These are phyloP conservation scores for Hypoxylon sp. DNA, from an alignment of 2,329 filamentous ascomycete genomes.

Conservation along the genomic window DNA sequence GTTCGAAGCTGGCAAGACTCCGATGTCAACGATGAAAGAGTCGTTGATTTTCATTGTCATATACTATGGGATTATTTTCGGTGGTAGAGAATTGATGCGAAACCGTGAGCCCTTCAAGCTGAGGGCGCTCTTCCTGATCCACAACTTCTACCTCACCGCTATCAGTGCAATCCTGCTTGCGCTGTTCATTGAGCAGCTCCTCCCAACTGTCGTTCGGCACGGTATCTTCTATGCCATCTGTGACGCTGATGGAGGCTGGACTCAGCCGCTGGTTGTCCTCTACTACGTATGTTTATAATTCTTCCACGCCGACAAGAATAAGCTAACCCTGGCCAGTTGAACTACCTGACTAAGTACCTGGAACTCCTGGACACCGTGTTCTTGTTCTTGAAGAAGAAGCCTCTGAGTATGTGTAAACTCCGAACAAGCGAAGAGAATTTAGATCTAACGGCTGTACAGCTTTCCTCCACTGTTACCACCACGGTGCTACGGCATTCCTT, in stretches of 20 bases:
- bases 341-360: conserved; percentile 98
- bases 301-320: not conserved
- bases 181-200: conserved; percentile 91
- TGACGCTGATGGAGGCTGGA: conserved; percentile 87
- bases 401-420: conserved; percentile 75
- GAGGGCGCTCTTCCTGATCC: conserved; percentile 90
- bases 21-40: conserved; percentile 90
- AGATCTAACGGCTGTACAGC: conserved; percentile 60
- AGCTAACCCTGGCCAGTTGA: conserved; percentile 76
- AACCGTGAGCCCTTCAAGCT: conserved; percentile 87
- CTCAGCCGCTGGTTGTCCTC: conserved; percentile 89
- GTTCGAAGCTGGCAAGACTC: conserved; percentile 85
- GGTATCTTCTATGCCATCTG: conserved; percentile 95
- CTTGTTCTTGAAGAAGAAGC: conserved; percentile 99
- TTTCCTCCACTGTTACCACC: conserved; percentile 99
- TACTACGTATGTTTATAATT: conserved; percentile 84
- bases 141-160: conserved; percentile 93
- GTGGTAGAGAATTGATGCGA: conserved; percentile 93
- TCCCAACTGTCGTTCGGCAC: conserved; percentile 83
- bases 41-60: conserved; percentile 84
- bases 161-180: conserved; percentile 85
- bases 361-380: conserved; percentile 97
- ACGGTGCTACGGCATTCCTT: conserved; percentile 94
- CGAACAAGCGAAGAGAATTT: not conserved
- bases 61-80: conserved; percentile 96